These are phyloP conservation scores for Camelina neglecta DNA, from an alignment of 345 rosid genomes.

Conservation along the genomic window DNA sequence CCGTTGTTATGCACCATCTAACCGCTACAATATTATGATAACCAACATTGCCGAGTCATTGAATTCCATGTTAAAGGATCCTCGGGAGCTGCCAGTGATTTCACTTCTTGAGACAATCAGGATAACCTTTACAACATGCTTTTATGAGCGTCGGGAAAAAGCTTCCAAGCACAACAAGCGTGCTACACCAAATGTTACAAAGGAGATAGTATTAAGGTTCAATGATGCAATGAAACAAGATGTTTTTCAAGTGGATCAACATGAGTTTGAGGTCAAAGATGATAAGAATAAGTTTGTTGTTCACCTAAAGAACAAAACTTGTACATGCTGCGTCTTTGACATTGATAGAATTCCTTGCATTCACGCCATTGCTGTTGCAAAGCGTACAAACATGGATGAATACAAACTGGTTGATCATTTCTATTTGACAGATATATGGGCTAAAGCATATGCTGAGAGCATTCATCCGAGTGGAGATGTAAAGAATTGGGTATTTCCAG, in stretches of 20 bases:
- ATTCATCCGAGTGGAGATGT: not conserved
- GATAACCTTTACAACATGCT: not conserved
- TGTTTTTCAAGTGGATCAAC: not conserved
- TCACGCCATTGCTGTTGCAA: not conserved
- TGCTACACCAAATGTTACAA: not conserved
- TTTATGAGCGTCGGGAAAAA: not conserved
- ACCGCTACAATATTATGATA: not conserved
- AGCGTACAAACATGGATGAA: not conserved
- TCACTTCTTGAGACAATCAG: not conserved
- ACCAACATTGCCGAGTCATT: not conserved
- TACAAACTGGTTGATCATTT: not conserved
- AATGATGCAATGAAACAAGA: not conserved
- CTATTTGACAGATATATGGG: not conserved
- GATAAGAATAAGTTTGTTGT: not conserved
- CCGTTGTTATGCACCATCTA: not conserved
- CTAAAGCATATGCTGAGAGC: not conserved
- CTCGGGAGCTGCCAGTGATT: not conserved
- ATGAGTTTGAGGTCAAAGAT: constrained; percentile 2
- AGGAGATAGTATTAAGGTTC: not conserved
- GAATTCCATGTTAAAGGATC: not conserved
- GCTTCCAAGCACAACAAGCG: not conserved
- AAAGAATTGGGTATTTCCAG: not conserved
- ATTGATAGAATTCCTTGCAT: not conserved
- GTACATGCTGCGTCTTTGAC: not conserved
- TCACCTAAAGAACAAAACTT: not conserved